Base-by-base conservation (phyloP, 2,329 filamentous ascomycete species). In the Phialophora verrucosa region DNA sequence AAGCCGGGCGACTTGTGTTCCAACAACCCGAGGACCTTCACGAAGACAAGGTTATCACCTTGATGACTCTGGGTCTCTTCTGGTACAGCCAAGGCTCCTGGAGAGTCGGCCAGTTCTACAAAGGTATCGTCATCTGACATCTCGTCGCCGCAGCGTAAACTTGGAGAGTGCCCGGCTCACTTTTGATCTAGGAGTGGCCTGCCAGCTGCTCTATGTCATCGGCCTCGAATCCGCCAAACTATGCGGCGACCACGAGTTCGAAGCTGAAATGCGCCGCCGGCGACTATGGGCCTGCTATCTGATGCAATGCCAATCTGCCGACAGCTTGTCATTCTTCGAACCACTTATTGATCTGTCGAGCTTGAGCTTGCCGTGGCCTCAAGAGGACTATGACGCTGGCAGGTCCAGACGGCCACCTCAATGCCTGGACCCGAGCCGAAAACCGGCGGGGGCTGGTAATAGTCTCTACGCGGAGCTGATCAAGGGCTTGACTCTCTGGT, bases 1-100 rank as follows among this genome's bases (percentile, higher is more conserved):
- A 42, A 23, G 65, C 65, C 8, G 65, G 65, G 31, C 10, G 20
- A 58, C 57, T 67, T 12, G 65, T 65, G 2, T 65, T 67, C 23
- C 49, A 58, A 27, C 23, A 67, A 6, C 20, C 59, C 25, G 65
- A 67, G 47, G n/a, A 27, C 12, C 62, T 62, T 6, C 14, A 47
- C 38, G 62, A 64, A 23, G 65, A 67, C 12, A 64, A 64, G 14
- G 59, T 67, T 38, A 62, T 67, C 32, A 67, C 65, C 3, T 67
- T 64, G 12, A n/a, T 27, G 12, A 61, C 17, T 58, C 31, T 67
- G 47, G 51, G 8, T 27, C 47, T 59, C 8, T 67, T 67, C 62
- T 67, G 65, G 65, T 62, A 67, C 42, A 47, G 44, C 23, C 64
- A 67, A 32, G 64, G 64, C n/a, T 63, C 61, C 3, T 67, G 64